These are phyloP conservation scores for Phylloporus arenicola DNA, from an alignment of 768 basidiomycete genomes.

Conservation along the genomic window DNA sequence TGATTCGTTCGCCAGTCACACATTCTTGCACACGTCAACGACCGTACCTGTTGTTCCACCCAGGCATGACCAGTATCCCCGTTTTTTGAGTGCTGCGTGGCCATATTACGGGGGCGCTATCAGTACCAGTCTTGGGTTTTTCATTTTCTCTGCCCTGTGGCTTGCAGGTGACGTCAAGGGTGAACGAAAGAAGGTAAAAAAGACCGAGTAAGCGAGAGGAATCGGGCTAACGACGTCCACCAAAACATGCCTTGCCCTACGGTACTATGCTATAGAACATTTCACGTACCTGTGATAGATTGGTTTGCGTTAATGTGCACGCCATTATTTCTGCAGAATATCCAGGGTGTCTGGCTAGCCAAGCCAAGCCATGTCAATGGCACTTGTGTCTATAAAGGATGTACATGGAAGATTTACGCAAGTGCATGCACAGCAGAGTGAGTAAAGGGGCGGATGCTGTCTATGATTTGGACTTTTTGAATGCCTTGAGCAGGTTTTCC, in stretches of 20 bases:
- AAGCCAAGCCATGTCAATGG: neutral
- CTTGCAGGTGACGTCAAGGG: slow-evolving; percentile 75
- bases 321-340: neutral
- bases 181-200: slow-evolving; percentile 45
- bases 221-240: slow-evolving; percentile 12
- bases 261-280: slow-evolving; percentile 6
- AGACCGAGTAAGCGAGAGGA: slow-evolving; percentile 17
- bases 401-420: slow-evolving; percentile 25
- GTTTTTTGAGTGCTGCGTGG: slow-evolving; percentile 94
- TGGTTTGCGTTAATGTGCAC: slow-evolving; percentile 5
- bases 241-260: slow-evolving; percentile 6
- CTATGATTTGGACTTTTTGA: slow-evolving; percentile 34
- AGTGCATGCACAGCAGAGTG: neutral
- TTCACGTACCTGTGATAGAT: slow-evolving; percentile 22
- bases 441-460: neutral
- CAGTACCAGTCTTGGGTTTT: slow-evolving; percentile 80
- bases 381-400: slow-evolving; percentile 17
- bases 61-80: slow-evolving; percentile 90
- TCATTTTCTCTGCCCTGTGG: slow-evolving; percentile 86
- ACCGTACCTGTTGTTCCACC: slow-evolving; percentile 89
- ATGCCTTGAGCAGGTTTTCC: slow-evolving; percentile 69
- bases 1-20: slow-evolving; percentile 43
- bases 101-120: slow-evolving; percentile 92
- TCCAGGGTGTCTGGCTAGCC: neutral
- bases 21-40: slow-evolving; percentile 66